A percentile compares a stretch with the other conserved stretches of the same genome.
Evolutionary conservation across 1,284 basidiomycete genomes (phyloP).

Genomic region (Calocybe gambosa): DNA sequence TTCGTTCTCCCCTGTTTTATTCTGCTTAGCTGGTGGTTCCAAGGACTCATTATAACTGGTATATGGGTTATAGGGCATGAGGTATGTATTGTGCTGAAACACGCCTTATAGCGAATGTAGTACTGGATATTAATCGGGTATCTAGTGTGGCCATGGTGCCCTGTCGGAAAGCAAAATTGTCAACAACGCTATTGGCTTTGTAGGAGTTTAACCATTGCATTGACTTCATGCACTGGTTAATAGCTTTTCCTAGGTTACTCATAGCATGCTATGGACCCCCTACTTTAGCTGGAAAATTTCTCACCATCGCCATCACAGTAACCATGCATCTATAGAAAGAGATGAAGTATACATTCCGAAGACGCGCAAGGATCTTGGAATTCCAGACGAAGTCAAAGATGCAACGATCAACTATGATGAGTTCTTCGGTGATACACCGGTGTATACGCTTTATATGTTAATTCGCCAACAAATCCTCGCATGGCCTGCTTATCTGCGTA

Average conservation of each 20-base stretch:
- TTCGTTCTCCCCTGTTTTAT: neutral
- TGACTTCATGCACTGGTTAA: neutral
- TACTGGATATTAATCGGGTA: too few relatives aligned
- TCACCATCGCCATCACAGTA: conserved; percentile 48
- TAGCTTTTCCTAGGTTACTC: conserved; percentile 23
- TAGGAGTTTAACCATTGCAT: conserved; percentile 9
- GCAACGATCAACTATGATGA: conserved; percentile 45
- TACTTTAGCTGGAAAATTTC: conserved; percentile 53
- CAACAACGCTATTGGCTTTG: conserved; percentile 38
- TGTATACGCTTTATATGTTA: conserved; percentile 50
- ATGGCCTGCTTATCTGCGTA: conserved; percentile 52
- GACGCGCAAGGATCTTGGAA: conserved; percentile 44
- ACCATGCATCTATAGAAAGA: conserved; percentile 51
- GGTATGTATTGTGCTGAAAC: conserved; percentile 26
- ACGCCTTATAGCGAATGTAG: too few relatives aligned
- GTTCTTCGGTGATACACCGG: conserved; percentile 50
- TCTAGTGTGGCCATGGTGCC: conserved; percentile 15
- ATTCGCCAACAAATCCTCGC: conserved; percentile 66
- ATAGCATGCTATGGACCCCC: conserved; percentile 46
- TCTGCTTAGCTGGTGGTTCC: conserved; percentile 52
- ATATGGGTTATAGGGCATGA: conserved; percentile 63
- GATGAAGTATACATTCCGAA: conserved; percentile 60
- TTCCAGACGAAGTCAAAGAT: conserved; percentile 29
- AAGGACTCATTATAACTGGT: conserved; percentile 52
- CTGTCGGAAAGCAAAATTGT: conserved; percentile 23